phyloP scores from a whole-genome alignment of 2,329 filamentous ascomycete species.

The Nigrograna mackinnonii region DNA sequence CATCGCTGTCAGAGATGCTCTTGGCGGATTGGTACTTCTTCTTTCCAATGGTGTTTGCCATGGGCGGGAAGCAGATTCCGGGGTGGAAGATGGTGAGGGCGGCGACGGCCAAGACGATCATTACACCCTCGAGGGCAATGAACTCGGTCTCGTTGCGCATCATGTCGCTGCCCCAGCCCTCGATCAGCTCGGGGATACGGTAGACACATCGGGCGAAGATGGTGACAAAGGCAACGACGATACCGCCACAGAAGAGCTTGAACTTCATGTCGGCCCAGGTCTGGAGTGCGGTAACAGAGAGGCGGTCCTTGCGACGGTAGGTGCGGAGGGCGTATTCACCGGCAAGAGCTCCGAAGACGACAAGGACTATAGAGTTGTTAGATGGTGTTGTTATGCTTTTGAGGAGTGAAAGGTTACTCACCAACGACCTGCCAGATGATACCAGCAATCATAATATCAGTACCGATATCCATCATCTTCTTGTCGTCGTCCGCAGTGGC shows the following conservation, averaged over 20 bases:
- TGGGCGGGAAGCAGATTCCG: constrained; percentile 41
- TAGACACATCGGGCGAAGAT: constrained; percentile 53
- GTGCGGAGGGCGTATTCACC: constrained; percentile 39
- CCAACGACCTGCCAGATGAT: constrained; percentile 60
- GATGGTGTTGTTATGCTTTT: too few relatives aligned
- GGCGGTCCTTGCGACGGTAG: constrained; percentile 25
- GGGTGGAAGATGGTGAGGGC: constrained; percentile 54
- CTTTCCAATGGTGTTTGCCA: too few relatives aligned
- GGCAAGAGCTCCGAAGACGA: constrained; percentile 49
- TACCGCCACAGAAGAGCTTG: constrained; percentile 23
- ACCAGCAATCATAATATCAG: constrained; percentile 60
- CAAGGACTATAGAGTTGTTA: too few relatives aligned
- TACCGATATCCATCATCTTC: constrained; percentile 47
- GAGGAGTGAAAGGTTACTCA: too few relatives aligned
- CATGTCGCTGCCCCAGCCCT: constrained; percentile 46
- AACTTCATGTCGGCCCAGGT: constrained; percentile 24
- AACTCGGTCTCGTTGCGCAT: constrained; percentile 53
- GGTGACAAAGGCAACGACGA: constrained; percentile 43
- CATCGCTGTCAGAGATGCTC: too few relatives aligned
- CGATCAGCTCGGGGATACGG: constrained; percentile 50
- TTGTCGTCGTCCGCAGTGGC: constrained; percentile 47
- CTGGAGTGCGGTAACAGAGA: constrained; percentile 18
- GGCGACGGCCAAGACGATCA: constrained; percentile 53
- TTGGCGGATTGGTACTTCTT: too few relatives aligned
- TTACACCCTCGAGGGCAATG: constrained; percentile 55